Percentiles rank a stretch among this genome's conserved stretches.
These are phyloP conservation scores for Coriaria nepalensis DNA, from an alignment of 306 rosid species.

Conservation along the genomic window DNA sequence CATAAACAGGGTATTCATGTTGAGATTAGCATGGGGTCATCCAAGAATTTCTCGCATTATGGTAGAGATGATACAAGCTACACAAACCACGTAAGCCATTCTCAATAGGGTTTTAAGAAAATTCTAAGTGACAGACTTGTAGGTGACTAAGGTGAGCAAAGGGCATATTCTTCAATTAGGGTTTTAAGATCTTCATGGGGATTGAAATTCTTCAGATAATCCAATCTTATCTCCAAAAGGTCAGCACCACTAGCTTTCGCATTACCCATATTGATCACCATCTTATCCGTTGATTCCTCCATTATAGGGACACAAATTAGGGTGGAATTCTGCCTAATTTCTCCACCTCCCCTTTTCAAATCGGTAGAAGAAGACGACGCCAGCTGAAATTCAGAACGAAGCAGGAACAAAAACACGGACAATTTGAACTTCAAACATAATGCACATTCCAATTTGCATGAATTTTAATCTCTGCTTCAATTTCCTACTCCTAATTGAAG, in stretches of 20 bases:
- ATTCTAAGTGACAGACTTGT: conserved; percentile 25
- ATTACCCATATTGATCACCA: conserved; percentile 26
- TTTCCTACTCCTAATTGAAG: no score
- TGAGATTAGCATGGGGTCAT: no score
- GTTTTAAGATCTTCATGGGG: conserved; percentile 27
- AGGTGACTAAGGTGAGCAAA: conserved; percentile 45
- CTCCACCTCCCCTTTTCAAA: conserved; percentile 17
- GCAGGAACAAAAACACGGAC: background rate
- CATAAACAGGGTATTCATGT: no score
- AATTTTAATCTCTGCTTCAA: no score
- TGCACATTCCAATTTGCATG: background rate
- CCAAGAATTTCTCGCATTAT: no score
- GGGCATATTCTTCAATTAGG: conserved; percentile 29
- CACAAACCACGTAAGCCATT: conserved; percentile 63
- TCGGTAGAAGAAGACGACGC: conserved; percentile 21
- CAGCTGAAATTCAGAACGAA: conserved; percentile 20
- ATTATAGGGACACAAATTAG: conserved; percentile 48
- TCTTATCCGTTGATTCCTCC: conserved; percentile 35
- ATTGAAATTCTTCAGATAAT: conserved; percentile 37
- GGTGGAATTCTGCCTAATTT: conserved; percentile 25
- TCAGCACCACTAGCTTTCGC: conserved; percentile 47
- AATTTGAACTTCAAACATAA: background rate
- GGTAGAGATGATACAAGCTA: conserved; percentile 3
- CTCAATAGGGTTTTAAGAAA: conserved; percentile 57
- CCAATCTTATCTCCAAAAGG: conserved; percentile 62